Evolutionary conservation across 2,329 filamentous ascomycete species (phyloP).

Genomic region (Penicillium concentricum): DNA sequence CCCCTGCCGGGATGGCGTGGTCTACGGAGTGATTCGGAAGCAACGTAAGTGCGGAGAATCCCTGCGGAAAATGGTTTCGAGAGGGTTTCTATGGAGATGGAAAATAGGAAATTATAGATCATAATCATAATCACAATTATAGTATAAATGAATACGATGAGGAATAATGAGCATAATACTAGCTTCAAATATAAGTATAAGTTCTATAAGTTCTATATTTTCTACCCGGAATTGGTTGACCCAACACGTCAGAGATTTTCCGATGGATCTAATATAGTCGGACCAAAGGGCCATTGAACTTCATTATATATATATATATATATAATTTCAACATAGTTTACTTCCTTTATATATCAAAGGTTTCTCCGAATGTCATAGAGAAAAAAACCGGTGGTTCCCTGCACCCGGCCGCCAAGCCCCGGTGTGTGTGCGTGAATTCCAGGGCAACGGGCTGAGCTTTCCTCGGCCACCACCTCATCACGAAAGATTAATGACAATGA

Average conservation of each 20-base stretch:
- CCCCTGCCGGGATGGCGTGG: constrained; percentile 8
- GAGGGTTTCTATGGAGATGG: neutral
- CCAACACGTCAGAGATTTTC: constrained; percentile 29
- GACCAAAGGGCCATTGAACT: constrained; percentile 10
- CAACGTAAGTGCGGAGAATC: constrained; percentile 27
- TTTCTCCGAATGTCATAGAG: neutral
- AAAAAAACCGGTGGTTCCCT: constrained; percentile 11
- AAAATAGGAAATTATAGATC: neutral
- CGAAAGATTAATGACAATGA: neutral
- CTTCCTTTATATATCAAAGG: neutral
- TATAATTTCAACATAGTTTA: too few relatives aligned
- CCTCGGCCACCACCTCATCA: constrained; percentile 7
- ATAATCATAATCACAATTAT: too few relatives aligned
- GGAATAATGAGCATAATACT: neutral
- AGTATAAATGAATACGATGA: neutral
- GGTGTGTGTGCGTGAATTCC: constrained; percentile 23
- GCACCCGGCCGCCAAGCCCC: constrained; percentile 25
- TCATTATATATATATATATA: too few relatives aligned
- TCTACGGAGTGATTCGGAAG: constrained; percentile 28
- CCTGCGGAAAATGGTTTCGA: constrained; percentile 12
- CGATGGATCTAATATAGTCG: constrained; percentile 1
- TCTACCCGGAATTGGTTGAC: constrained; percentile 2
- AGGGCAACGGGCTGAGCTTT: constrained; percentile 15
- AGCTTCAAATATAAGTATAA: neutral
- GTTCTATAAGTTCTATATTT: neutral